Base-by-base conservation (phyloP, 2,329 filamentous ascomycete genomes). In the Blastomyces percursus region DNA sequence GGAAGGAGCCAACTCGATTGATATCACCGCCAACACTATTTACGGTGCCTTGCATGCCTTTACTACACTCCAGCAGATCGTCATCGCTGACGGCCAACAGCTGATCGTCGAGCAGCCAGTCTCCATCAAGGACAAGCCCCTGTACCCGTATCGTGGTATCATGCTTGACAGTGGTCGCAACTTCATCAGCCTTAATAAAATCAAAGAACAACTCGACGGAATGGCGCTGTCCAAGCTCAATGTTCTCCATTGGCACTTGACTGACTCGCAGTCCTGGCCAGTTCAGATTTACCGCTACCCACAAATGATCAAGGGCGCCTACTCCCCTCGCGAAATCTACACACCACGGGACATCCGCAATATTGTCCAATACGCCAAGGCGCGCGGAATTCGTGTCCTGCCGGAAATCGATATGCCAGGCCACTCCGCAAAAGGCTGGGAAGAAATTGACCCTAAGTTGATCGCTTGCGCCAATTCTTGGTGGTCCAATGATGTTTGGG, bases 391-490 rank as follows among this genome's bases (percentile, higher is more conserved):
- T n/a, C 81, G 84, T 61, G 76, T 86, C 62, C 76, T 85, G 42
- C 81, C 83, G n/a, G 83, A 86, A 67, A 79, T 85, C 51, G 83
- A 86, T 69, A 85, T 85, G 81, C 83, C 83, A 7, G 81, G 82
- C 56, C 83, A 86, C 69, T 79, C 81, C 6, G 75, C 77, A 38
- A 78, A 81, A 0, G 82, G 82, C 38, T 84, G 81, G 81, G 76
- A 80, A 61, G 81, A 82, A 64, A 75, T 85, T 7, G 81, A 85
- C 64, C 76, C 81, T 30, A 75, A 78, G 30, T 82, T 86, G 62
- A 75, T 84, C 35, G 78, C 84, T 14, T 85, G 82, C 70, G 73
- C 71, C 21, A 73, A 85, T 70, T 79, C 79, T 27, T 85, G 82
- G 82, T 85, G 82, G 83, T 83, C 80, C 46, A 85, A 85, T 69